A percentile compares a stretch with the other conserved stretches of the same genome.
Evolutionary conservation across 306 rosid genomes (phyloP).

Genomic region (Cicer cuneatum): DNA sequence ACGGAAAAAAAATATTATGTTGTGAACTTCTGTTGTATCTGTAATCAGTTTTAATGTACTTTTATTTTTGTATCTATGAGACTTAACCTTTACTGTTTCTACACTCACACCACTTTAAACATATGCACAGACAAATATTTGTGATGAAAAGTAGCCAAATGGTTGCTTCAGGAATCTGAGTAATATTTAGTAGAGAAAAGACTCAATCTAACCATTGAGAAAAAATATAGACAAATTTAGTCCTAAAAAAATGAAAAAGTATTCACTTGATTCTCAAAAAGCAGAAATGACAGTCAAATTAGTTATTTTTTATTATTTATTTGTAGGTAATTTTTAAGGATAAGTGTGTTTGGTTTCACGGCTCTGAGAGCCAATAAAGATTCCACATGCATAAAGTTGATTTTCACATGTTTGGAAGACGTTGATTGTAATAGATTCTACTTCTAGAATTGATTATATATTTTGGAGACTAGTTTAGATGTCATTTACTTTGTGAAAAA

Average conservation of each 20-base stretch:
- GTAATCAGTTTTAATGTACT: slow-evolving; percentile 31
- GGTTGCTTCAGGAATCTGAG: background rate
- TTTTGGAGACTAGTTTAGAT: too few species aligned
- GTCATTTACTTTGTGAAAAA: too few species aligned
- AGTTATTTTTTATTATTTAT: too few species aligned
- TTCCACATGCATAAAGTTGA: too few species aligned
- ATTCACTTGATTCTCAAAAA: background rate
- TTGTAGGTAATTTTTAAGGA: too few species aligned
- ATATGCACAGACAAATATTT: background rate
- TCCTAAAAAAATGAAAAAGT: background rate
- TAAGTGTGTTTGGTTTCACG: too few species aligned
- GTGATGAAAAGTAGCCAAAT: background rate
- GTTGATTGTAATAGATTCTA: too few species aligned
- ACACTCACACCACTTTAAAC: background rate
- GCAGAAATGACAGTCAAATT: background rate
- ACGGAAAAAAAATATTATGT: background rate
- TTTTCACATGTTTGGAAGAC: too few species aligned
- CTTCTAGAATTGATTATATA: too few species aligned
- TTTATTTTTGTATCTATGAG: background rate
- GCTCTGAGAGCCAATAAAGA: too few species aligned
- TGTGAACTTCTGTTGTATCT: slow-evolving; percentile 24
- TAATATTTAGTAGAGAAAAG: background rate
- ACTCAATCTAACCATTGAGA: background rate
- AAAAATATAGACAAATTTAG: background rate
- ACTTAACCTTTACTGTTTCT: background rate